A percentile compares a stretch with the other conserved stretches of the same genome.
Evolutionary conservation across 1,139 yeast species (phyloP).

Genomic region (Debaryomyces robertsiae): DNA sequence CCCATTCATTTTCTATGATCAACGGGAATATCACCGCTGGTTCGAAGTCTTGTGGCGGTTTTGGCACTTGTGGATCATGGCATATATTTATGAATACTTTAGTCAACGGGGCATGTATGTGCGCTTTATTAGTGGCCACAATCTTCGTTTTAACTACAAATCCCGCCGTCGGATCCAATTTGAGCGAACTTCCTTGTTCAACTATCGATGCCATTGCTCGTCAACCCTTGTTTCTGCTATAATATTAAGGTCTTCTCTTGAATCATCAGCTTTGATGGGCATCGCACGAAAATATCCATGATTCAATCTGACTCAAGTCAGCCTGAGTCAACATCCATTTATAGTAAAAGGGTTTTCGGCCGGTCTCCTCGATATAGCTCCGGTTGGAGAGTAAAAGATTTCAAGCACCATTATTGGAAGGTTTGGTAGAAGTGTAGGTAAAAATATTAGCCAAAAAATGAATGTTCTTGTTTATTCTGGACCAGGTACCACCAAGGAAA

Average conservation of each 20-base stretch:
- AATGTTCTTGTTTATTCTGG: slow-evolving; percentile 83
- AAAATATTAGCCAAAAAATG: too few species aligned
- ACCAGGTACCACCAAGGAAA: slow-evolving; percentile 84
- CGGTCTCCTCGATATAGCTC: too few species aligned
- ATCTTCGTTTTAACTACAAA: slow-evolving; percentile 67
- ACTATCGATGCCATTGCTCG: slow-evolving; percentile 19
- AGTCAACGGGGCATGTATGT: slow-evolving; percentile 36
- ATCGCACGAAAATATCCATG: slow-evolving; percentile 4
- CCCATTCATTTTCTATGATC: slow-evolving; percentile 78
- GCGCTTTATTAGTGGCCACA: slow-evolving; percentile 31
- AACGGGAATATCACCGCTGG: slow-evolving; percentile 63
- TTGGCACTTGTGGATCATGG: slow-evolving; percentile 63
- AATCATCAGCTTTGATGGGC: slow-evolving; percentile 3
- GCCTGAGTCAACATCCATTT: slow-evolving; percentile 1
- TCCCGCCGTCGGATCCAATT: slow-evolving; percentile 52
- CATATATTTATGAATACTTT: slow-evolving; percentile 84
- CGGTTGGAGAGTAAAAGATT: too few species aligned
- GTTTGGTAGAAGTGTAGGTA: not conserved
- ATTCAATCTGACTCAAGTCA: too few species aligned
- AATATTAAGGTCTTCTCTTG: not conserved
- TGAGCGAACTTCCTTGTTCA: slow-evolving; percentile 23
- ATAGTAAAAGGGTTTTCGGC: too few species aligned
- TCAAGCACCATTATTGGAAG: not conserved
- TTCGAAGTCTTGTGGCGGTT: slow-evolving; percentile 48
- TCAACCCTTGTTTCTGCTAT: not conserved